Evolutionary conservation across 2,329 filamentous ascomycete genomes (phyloP).

Genomic region (Calonectria fujianensis): DNA sequence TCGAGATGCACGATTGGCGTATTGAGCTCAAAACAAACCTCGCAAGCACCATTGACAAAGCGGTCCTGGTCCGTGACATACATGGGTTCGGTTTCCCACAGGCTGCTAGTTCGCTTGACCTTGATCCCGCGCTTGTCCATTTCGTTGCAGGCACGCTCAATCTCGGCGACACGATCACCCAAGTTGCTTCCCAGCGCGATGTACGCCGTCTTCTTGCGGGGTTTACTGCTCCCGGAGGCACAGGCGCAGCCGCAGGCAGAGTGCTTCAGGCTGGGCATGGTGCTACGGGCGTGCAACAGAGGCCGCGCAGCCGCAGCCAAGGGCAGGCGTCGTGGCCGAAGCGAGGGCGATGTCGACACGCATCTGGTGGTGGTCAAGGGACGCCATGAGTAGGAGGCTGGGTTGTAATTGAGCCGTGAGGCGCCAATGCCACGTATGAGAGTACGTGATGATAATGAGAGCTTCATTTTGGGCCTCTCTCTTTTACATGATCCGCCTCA

Average conservation of each 20-base stretch:
- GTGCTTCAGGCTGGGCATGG: slow-evolving; percentile 45
- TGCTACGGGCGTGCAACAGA: slow-evolving; percentile 37
- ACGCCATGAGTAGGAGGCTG: slow-evolving; percentile 30
- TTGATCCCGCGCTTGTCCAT: slow-evolving; percentile 84
- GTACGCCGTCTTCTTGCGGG: slow-evolving; percentile 75
- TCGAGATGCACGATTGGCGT: neutral
- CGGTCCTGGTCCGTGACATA: slow-evolving; percentile 92
- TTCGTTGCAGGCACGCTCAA: slow-evolving; percentile 87
- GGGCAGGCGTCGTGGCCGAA: slow-evolving; percentile 35
- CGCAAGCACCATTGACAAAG: slow-evolving; percentile 94
- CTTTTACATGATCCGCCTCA: slow-evolving; percentile 43
- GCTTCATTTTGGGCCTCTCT: slow-evolving; percentile 47
- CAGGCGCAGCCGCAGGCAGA: slow-evolving; percentile 61
- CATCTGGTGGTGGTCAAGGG: slow-evolving; percentile 43
- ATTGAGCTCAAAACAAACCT: slow-evolving; percentile 74
- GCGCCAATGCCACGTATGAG: slow-evolving; percentile 40
- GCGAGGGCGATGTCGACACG: slow-evolving; percentile 35
- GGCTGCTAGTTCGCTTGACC: slow-evolving; percentile 86
- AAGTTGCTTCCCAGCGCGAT: slow-evolving; percentile 95
- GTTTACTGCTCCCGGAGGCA: slow-evolving; percentile 55
- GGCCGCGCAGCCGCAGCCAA: slow-evolving; percentile 43
- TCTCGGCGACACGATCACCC: slow-evolving; percentile 88
- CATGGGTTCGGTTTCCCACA: slow-evolving; percentile 98
- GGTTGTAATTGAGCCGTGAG: slow-evolving; percentile 33
- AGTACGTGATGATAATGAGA: slow-evolving; percentile 34